Conservation (phyloP, 1,139 yeast genomes). For the Protomyces arabidopsidicola region DNA sequence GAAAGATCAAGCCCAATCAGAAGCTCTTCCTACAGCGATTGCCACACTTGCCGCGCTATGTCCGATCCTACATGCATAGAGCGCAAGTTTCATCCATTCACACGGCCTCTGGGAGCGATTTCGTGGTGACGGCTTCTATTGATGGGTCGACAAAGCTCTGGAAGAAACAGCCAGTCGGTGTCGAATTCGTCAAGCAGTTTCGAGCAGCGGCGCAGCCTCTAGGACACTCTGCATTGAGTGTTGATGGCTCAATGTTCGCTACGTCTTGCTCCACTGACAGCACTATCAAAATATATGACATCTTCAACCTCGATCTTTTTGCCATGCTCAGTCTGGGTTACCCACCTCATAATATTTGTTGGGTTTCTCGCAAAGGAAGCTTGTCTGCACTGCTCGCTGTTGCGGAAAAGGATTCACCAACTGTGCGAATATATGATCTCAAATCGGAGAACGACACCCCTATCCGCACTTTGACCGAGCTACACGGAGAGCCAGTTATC, state of each 20-base stretch:
- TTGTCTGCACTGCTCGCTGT: slow-evolving; percentile 32
- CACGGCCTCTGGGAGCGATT: slow-evolving; percentile 32
- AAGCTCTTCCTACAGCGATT: slow-evolving; percentile 28
- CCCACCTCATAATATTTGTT: slow-evolving; percentile 36
- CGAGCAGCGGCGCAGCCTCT: slow-evolving; percentile 38
- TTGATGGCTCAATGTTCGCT: slow-evolving; percentile 39
- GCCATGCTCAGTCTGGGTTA: slow-evolving; percentile 39
- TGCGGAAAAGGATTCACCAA: slow-evolving; percentile 36
- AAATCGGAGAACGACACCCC: slow-evolving; percentile 32
- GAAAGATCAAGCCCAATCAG: slow-evolving; percentile 9
- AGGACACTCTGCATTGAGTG: slow-evolving; percentile 34
- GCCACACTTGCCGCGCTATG: slow-evolving; percentile 36
- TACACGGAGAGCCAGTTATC: slow-evolving; percentile 41
- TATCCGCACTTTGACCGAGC: slow-evolving; percentile 31
- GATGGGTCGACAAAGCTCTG: slow-evolving; percentile 48
- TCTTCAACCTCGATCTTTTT: slow-evolving; percentile 43
- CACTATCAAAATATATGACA: slow-evolving; percentile 44
- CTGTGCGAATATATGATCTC: slow-evolving; percentile 37
- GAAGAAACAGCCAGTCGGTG: slow-evolving; percentile 36
- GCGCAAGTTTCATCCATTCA: slow-evolving; percentile 33
- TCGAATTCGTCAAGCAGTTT: slow-evolving; percentile 44
- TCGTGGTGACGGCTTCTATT: slow-evolving; percentile 42
- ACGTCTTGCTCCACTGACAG: slow-evolving; percentile 38
- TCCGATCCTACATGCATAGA: slow-evolving; percentile 39
- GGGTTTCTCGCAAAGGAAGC: slow-evolving; percentile 35